Percentiles rank a stretch among this genome's conserved stretches.
These are phyloP conservation scores for Diaporthe batatas DNA, from an alignment of 2,329 filamentous ascomycete genomes.

Conservation along the genomic window DNA sequence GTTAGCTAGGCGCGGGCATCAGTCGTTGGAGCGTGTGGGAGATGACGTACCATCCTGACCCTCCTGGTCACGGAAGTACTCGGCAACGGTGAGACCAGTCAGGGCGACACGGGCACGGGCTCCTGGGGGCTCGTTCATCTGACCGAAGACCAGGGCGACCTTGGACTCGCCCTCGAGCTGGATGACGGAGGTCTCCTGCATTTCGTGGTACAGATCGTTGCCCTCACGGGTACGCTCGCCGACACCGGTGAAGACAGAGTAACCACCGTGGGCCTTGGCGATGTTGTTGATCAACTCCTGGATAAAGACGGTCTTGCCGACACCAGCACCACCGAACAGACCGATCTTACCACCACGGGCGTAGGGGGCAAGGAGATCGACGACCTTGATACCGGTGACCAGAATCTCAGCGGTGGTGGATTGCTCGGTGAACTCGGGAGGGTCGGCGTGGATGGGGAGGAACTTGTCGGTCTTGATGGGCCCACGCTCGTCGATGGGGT, in stretches of 20 bases:
- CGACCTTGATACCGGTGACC: slow-evolving; percentile 99
- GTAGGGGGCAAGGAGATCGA: slow-evolving; percentile 98
- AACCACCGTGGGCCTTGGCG: slow-evolving; percentile 99
- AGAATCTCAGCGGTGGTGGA: slow-evolving; percentile 96
- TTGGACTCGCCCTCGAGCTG: slow-evolving; percentile 99
- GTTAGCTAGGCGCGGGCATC: slow-evolving; percentile 46
- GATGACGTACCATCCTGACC: slow-evolving; percentile 84
- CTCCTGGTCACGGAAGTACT: slow-evolving; percentile 82
- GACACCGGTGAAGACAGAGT: slow-evolving; percentile 99
- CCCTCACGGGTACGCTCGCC: slow-evolving; percentile 99
- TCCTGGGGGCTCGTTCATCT: slow-evolving; percentile 99
- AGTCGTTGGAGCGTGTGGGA: background rate
- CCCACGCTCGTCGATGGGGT: slow-evolving; percentile 99
- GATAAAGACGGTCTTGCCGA: slow-evolving; percentile 99
- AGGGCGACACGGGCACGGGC: slow-evolving; percentile 99
- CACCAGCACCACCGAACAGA: slow-evolving; percentile 99
- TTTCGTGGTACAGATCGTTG: slow-evolving; percentile 99
- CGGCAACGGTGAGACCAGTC: slow-evolving; percentile 85
- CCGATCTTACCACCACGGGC: slow-evolving; percentile 99
- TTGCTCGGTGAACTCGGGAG: slow-evolving; percentile 93
- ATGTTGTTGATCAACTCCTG: slow-evolving; percentile 99
- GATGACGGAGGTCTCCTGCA: slow-evolving; percentile 99
- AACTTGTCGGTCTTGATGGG: slow-evolving; percentile 94
- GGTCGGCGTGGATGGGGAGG: slow-evolving; percentile 92
- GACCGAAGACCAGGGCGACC: slow-evolving; percentile 99